Conservation (phyloP, 2,329 filamentous ascomycete genomes). For the Phyllachora maydis region DNA sequence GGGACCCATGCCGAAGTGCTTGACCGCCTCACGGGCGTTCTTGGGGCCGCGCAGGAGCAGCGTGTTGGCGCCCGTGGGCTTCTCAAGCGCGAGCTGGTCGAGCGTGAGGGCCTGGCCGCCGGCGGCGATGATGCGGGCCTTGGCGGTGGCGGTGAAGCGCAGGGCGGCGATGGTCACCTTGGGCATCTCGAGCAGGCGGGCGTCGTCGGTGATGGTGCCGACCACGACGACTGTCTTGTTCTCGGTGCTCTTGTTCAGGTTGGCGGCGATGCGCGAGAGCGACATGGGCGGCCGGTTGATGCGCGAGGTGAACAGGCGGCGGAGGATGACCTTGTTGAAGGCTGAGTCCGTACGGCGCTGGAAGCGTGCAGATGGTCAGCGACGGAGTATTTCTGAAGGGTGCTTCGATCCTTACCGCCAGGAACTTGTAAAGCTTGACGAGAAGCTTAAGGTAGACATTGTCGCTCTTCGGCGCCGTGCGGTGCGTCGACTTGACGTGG, state of each 20-base stretch:
- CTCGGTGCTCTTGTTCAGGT: conserved; percentile 40
- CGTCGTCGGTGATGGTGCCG: conserved; percentile 94
- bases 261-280: conserved; percentile 68
- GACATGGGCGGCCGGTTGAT: conserved; percentile 95
- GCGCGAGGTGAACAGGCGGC: conserved; percentile 94
- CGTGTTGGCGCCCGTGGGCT: conserved; percentile 92
- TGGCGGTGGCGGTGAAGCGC: conserved; percentile 89
- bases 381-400: neutral
- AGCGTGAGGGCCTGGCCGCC: conserved; percentile 91
- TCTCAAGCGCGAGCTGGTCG: conserved; percentile 88
- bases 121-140: conserved; percentile 79
- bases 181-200: conserved; percentile 74
- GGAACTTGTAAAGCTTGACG: conserved; percentile 96
- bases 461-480: conserved; percentile 92
- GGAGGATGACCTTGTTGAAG: conserved; percentile 99
- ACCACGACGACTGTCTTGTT: conserved; percentile 86
- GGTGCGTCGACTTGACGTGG: conserved; percentile 55
- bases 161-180: conserved; percentile 90
- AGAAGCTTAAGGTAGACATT: conserved; percentile 95
- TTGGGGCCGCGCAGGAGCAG: conserved; percentile 93
- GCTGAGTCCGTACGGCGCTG: conserved; percentile 86
- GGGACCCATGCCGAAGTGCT: conserved; percentile 97
- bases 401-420: conserved; percentile 74
- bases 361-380: neutral
- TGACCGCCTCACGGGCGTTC: conserved; percentile 93